phyloP scores from a whole-genome alignment of 108 stramenopile species.

The Nitzschia palea region DNA sequence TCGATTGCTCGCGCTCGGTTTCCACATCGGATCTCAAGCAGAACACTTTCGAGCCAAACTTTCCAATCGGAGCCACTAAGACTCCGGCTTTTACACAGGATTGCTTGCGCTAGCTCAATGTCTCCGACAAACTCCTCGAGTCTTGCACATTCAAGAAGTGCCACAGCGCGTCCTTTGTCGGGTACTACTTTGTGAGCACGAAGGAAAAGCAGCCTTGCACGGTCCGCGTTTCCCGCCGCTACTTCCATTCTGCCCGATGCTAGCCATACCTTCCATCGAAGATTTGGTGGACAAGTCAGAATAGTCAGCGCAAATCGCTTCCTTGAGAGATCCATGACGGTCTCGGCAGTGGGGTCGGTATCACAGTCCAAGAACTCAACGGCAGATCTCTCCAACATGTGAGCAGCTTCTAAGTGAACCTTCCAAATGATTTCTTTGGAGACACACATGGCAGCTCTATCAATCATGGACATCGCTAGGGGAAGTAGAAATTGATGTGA shows the following conservation, averaged over 20 bases:
- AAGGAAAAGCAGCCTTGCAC: slow-evolving; percentile 79
- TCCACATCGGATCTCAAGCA: slow-evolving; percentile 85
- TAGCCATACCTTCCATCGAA: slow-evolving; percentile 96
- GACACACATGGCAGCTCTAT: slow-evolving; percentile 80
- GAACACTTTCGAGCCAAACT: slow-evolving; percentile 91
- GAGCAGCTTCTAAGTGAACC: slow-evolving; percentile 94
- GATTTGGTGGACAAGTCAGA: slow-evolving; percentile 84
- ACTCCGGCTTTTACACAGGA: slow-evolving; percentile 81
- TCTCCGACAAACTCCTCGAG: slow-evolving; percentile 93
- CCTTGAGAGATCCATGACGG: slow-evolving; percentile 38
- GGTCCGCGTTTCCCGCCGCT: slow-evolving; percentile 70
- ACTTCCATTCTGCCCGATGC: slow-evolving; percentile 95
- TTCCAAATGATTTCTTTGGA: slow-evolving; percentile 96
- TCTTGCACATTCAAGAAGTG: slow-evolving; percentile 89
- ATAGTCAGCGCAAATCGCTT: slow-evolving; percentile 82
- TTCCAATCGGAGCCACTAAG: slow-evolving; percentile 93
- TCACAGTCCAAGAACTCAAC: slow-evolving; percentile 35
- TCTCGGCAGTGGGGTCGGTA: slow-evolving; percentile 32
- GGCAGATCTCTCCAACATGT: slow-evolving; percentile 90
- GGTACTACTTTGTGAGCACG: slow-evolving; percentile 90
- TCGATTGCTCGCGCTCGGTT: slow-evolving; percentile 55
- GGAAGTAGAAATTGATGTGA: slow-evolving; percentile 54
- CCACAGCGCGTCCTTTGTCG: slow-evolving; percentile 85
- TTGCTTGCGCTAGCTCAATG: slow-evolving; percentile 74
- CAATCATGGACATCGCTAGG: slow-evolving; percentile 70